Base-by-base conservation (phyloP, 345 rosid genomes). In the Excoecaria cochinchinensis region DNA sequence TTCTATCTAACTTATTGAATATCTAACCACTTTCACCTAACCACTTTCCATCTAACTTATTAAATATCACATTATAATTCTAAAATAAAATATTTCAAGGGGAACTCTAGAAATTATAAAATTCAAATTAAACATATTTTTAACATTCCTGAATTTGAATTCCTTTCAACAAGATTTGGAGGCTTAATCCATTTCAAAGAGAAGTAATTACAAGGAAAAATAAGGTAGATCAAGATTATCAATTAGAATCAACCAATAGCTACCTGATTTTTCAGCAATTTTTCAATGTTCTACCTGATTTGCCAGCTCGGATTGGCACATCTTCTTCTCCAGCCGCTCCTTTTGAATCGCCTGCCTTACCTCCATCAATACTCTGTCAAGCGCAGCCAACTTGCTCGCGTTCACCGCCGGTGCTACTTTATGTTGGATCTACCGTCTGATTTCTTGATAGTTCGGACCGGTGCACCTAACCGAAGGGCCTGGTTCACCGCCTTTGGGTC, bases 221-320 rank as follows among this genome's bases (percentile, higher is more conserved):
- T 42, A 39, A 31, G 39, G 39, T 4, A 60, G 40, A 60, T 14
- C 63, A 2, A 25, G 14, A 60, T 60, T 25, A 56, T 56, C 8
- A 10, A 53, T 53, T 12, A 10, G 19, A 25, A 24, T 12, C 14
- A 58, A 25, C 40, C 19, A 60, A 60, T 25, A 17, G 9, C 44
- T 62, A 19, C 4, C 22, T 38, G 8, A 59, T 24, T 3, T n/a
- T 21, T 59, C 36, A 59, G 8, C 15, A 59, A 10, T 60, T 13
- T 12, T 6, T 8, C 19, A 24, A 2, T 11, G 15, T 3, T 24
- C 14, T 0, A 25, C 39, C 8, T 91, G 70, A 92, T 90, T 90
- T 21, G 97, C 97, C 61, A 94, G 81, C 82, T 90, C 95, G 0
- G 89, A 81, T 51, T 91, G 95, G 72, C 93, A 86, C 91, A 87